Base-by-base conservation (phyloP, 2,329 filamentous ascomycete genomes). In the Epichloe sibirici region DNA sequence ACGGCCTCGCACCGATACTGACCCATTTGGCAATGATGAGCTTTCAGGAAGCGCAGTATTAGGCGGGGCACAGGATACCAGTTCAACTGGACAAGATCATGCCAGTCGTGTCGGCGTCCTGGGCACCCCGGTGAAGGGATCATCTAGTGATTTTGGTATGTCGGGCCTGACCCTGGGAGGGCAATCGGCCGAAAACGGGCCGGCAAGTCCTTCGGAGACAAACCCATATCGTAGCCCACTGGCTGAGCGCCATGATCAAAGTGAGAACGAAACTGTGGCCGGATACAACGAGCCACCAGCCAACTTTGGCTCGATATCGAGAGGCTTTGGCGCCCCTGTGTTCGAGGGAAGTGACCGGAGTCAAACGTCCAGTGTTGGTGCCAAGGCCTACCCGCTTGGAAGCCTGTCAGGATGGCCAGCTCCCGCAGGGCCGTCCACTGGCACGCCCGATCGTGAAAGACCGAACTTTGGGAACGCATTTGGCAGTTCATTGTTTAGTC, bases 211-310 rank as follows among this genome's bases (percentile, higher is more conserved):
- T 11, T 93, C 90, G 0, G 88, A 95, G 62, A 97, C 93, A 3
- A 98, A 98, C 64, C 93, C 93, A 2, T 98, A 93, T 65, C 88
- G 90, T 57, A 97, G 91, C 66, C 93, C 93, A 2, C 82, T 86
- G 7, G 86, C 85, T 39, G 86, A 90, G 28, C 82, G 82, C 45
- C 82, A 86, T 53, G 77, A 79, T 17, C 80, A 88, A 47, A 79
- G 81, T 15, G 78, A 79, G 7, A 74, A 77, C 45, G 78, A 85
- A 45, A 70, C 73, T 5, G 74, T 76, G 47, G 62, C 66, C 37
- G 71, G 54, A 17, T 57, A 62, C 17, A 64, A 66, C 34, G 68
- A 79, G 48, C 65, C 70, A 44, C 62, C 68, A 3, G 64, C 72
- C 31, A 69, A 66, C 13, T 86, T 86, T 61, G 78, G 78, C 51